Evolutionary conservation across 2,329 filamentous ascomycete species (phyloP).

Genomic region (Aureobasidium sp.): DNA sequence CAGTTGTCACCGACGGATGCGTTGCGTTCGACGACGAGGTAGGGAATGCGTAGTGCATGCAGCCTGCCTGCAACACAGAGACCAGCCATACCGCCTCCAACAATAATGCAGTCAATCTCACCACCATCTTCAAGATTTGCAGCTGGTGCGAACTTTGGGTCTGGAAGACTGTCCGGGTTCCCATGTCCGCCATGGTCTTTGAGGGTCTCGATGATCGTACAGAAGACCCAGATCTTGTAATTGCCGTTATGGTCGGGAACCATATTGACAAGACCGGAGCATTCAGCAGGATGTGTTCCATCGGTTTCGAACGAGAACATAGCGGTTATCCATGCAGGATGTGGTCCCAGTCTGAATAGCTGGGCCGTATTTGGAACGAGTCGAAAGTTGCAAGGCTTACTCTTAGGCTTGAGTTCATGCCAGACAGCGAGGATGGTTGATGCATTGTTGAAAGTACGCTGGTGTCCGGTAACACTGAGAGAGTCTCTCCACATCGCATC

Average conservation of each 20-base stretch:
- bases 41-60: conserved; percentile 46
- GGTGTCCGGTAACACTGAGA: conserved; percentile 61
- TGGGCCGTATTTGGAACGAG: conserved; percentile 18
- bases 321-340: conserved; percentile 31
- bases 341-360: conserved; percentile 30
- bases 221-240: conserved; percentile 46
- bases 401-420: conserved; percentile 34
- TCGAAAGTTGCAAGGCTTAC: conserved; percentile 35
- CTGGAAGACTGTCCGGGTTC: conserved; percentile 26
- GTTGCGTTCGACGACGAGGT: conserved; percentile 51
- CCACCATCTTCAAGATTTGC: conserved; percentile 19
- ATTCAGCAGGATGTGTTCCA: conserved; percentile 27
- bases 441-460: conserved; percentile 58
- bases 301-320: conserved; percentile 34
- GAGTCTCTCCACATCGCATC: conserved; percentile 60
- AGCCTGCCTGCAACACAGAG: conserved; percentile 49
- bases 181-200: conserved; percentile 38
- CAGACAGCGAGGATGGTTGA: conserved; percentile 45
- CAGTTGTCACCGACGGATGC: conserved; percentile 51
- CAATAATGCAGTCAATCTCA: conserved; percentile 36
- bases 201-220: conserved; percentile 41
- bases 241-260: conserved; percentile 35
- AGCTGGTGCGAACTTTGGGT: neutral
- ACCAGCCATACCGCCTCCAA: conserved; percentile 51
- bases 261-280: conserved; percentile 39